Evolutionary conservation across 179 eudicot genomes (phyloP), one percentile per base, ranked within the genome.

Genomic region (Heliamphora pulchella): DNA sequence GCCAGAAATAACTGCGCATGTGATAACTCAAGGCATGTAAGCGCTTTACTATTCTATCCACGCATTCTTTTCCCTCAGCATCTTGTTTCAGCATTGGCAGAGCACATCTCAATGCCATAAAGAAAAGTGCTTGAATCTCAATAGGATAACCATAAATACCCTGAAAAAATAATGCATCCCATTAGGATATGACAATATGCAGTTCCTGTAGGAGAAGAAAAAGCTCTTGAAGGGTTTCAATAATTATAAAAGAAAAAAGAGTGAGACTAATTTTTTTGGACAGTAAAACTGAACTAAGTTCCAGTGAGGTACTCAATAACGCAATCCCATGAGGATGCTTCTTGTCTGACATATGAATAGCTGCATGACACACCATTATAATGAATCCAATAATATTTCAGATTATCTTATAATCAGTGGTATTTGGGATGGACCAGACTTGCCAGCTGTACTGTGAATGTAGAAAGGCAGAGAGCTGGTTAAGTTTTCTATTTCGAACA

Each of bases 81-180:
- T 93, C 97, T 6, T 85, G 94, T 83, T 93, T 93, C 63, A 93
- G 89, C 87, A 93, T 68, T 62, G 84, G 68, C 82, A 87, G 77
- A 18, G 98, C 97, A 81, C 91, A 92, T 80, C 98, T 86, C 62
- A 93, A 80, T 44, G 98, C 88, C 97, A 93, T 92, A 80, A 92
- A 93, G 91, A 93, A 93, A 59, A 93, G 92, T 13, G 94, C 89
- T 87, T 93, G 98, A 76, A 93, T 93, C 85, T 93, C 98, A 58
- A 93, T 93, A 5, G 98, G 98, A 82, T 93, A 93, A 39, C 98
- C 98, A 87, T 92, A 93, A 44, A 93, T 82, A 6, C 98, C 98
- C 98, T 93, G 89, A 74, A 31, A 31, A 31, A 31, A 31, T 31
- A 31, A 31, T 31, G 31, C 31, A 31, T 31, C 31, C 31, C 31